These are phyloP conservation scores for Barbarea vulgaris DNA, from an alignment of 345 rosid species.

Conservation along the genomic window DNA sequence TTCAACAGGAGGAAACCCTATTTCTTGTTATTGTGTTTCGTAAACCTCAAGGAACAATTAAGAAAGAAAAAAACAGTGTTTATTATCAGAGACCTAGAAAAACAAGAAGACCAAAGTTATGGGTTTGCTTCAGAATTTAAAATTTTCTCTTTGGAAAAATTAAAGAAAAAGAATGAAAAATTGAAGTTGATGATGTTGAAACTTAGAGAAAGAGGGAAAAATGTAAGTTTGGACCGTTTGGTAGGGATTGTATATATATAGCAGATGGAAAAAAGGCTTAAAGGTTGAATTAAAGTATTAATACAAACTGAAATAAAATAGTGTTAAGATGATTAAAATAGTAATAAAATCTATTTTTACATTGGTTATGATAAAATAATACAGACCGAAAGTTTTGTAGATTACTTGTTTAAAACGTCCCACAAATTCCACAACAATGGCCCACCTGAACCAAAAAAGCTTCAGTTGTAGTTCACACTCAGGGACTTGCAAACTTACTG, in stretches of 20 bases:
- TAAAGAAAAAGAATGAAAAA: neutral
- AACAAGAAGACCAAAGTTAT: neutral
- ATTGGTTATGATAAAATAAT: constrained; percentile 24
- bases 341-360: neutral
- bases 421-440: constrained; percentile 61
- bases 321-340: neutral
- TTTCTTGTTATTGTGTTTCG: constrained; percentile 6
- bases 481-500: constrained; percentile 5
- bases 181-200: constrained; percentile 20
- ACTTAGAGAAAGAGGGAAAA: neutral
- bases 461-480: constrained; percentile 31
- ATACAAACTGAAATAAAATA: neutral
- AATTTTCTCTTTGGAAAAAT: neutral
- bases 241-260: constrained; percentile 25
- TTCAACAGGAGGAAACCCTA: constrained; percentile 44
- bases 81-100: neutral
- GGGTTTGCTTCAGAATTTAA: neutral
- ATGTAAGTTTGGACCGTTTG: constrained; percentile 27
- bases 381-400: constrained; percentile 70
- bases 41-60: neutral
- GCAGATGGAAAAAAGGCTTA: neutral
- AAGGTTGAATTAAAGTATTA: constrained; percentile 13
- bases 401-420: constrained; percentile 63
- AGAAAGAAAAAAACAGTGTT: neutral
- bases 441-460: constrained; percentile 43